These are phyloP conservation scores for Onygenales sp. DNA, from an alignment of 2,329 filamentous ascomycete species.

Conservation along the genomic window DNA sequence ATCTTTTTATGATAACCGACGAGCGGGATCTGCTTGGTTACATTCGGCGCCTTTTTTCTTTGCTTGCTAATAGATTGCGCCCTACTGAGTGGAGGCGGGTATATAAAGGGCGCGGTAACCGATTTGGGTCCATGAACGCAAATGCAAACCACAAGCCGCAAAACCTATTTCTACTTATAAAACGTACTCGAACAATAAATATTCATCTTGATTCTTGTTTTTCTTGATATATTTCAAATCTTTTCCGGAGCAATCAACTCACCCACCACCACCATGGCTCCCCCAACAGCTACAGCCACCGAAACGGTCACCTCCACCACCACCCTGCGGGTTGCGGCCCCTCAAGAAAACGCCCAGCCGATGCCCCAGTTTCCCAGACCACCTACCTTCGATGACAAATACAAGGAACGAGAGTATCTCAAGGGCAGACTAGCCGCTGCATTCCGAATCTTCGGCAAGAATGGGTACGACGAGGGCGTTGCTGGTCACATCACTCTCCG, in stretches of 20 bases:
- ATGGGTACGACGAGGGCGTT: constrained; percentile 51
- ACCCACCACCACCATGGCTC: constrained; percentile 17
- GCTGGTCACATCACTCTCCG: constrained; percentile 55
- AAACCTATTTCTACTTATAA: too few relatives aligned
- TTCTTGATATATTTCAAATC: too few relatives aligned
- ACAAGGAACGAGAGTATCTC: constrained; percentile 42
- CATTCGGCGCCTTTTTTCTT: too few relatives aligned
- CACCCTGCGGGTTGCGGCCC: constrained; percentile 9
- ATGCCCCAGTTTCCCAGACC: constrained; percentile 23
- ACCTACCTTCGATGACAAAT: constrained; percentile 32
- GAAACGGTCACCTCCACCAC: constrained; percentile 8
- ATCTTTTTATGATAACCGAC: too few relatives aligned
- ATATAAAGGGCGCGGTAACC: too few relatives aligned
- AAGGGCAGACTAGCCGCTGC: constrained; percentile 47
- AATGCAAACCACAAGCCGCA: too few relatives aligned
- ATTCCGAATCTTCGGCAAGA: constrained; percentile 50
- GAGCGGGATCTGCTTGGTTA: too few relatives aligned
- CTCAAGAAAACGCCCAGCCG: constrained; percentile 17
- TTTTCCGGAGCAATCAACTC: not conserved
- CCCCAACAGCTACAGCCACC: constrained; percentile 20
- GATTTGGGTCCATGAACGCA: too few relatives aligned
- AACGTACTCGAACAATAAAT: too few relatives aligned
- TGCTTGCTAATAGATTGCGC: too few relatives aligned
- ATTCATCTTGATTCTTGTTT: too few relatives aligned
- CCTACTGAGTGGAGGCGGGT: too few relatives aligned